Conservation (phyloP, 2,329 filamentous ascomycete genomes). For the Metarhizium guizhouense region DNA sequence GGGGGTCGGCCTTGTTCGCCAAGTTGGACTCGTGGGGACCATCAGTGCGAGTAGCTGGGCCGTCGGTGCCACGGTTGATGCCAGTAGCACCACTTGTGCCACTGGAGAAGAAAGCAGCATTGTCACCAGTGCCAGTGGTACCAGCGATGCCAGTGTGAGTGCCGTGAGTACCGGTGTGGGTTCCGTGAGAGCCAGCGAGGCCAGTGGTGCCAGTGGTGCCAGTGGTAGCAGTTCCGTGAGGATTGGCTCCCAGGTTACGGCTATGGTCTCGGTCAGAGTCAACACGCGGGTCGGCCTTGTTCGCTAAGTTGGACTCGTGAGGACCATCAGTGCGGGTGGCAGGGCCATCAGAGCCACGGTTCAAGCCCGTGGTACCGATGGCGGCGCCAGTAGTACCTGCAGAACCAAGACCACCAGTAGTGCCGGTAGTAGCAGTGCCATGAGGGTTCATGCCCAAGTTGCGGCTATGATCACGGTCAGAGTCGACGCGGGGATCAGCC, state of each 20-base stretch:
- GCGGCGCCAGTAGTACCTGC: conserved; percentile 21
- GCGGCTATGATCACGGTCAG: conserved; percentile 33
- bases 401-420: neutral
- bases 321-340: conserved; percentile 27
- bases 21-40: conserved; percentile 37
- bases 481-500: conserved; percentile 41
- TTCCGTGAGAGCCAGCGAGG: conserved; percentile 4
- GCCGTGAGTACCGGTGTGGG: conserved; percentile 9
- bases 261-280: conserved; percentile 40
- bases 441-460: conserved; percentile 26
- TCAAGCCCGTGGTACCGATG: conserved; percentile 10
- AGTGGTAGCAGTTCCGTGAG: conserved; percentile 19
- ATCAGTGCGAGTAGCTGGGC: conserved; percentile 13
- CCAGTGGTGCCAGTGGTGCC: conserved; percentile 5
- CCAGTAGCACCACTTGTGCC: conserved; percentile 10
- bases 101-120: neutral
- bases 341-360: conserved; percentile 8
- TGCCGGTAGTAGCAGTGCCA: conserved; percentile 16
- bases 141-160: conserved; percentile 4
- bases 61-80: conserved; percentile 7
- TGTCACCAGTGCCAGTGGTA: conserved; percentile 20
- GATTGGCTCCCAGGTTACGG: conserved; percentile 17
- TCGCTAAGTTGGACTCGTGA: conserved; percentile 34
- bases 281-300: conserved; percentile 43
- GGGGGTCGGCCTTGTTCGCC: conserved; percentile 43